Base-by-base conservation (phyloP, 805 yeast genomes). In the Lipomyces lipofer region DNA sequence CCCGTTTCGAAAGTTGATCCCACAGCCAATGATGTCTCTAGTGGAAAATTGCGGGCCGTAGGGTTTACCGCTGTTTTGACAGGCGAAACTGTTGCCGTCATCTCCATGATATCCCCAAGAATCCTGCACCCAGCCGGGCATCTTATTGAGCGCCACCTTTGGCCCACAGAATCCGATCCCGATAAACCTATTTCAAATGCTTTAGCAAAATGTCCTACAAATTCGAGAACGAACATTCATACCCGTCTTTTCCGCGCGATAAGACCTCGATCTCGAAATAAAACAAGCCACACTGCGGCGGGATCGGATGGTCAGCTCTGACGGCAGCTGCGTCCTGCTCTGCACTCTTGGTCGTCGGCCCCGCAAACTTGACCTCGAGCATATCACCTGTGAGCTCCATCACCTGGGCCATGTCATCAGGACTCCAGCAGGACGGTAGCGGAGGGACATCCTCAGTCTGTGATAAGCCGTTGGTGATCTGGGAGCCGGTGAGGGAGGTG, bases 1-100 rank as follows among this genome's bases (percentile, higher is more conserved):
- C 39, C 80, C 77, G 38, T 79, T 80, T 13, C 78, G 73, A 63
- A 80, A 85, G 71, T 90, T 85, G 22, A 89, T 77, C 3, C 97
- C 97, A 69, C 91, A 85, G 0, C 97, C 97, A 58, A 91, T 77
- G 2, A 79, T 74, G 68, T 89, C 96, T 21, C 78, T 78, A 32
- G 71, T 66, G 0, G 83, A 80, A 67, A 78, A 84, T 28, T 67
- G 70, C 38, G 77, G 75, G 1, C 75, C 75, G 47, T 72, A 75
- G 22, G 69, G 72, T 40, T 71, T 72, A 13, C 73, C 69, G 2
- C 72, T 66, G 10, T 73, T 72, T 44, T 74, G 76, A 47, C 73
- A 68, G 22, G 72, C 68, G 29, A 67, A 64, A 12, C 74, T 69
- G 21, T 69, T 66, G 0, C 84, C 85, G 48, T 78, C 80, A 55